phyloP scores from a whole-genome alignment of 2,329 filamentous ascomycete species.

The Aspergillaceae sp. region DNA sequence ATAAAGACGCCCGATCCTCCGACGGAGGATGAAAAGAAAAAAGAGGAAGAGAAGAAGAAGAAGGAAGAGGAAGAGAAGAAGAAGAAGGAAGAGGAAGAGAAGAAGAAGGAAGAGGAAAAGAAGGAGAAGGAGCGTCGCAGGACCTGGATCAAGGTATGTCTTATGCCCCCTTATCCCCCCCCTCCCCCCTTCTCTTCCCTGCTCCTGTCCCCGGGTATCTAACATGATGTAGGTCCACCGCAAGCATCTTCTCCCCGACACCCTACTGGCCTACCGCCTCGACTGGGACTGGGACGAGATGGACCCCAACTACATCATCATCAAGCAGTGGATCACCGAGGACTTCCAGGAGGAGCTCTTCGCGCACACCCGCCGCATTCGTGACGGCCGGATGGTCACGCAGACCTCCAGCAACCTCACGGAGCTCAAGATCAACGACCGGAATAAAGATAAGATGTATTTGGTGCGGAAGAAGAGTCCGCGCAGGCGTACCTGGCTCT shows the following conservation, averaged over 20 bases:
- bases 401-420: constrained; percentile 29
- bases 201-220: too few relatives aligned
- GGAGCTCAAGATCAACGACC: constrained; percentile 35
- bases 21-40: constrained; percentile 15
- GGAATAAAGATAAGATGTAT: constrained; percentile 37
- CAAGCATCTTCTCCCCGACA: constrained; percentile 39
- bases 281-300: constrained; percentile 43
- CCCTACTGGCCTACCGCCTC: constrained; percentile 37
- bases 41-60: constrained; percentile 24
- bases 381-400: constrained; percentile 43
- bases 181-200: not conserved
- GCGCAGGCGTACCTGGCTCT: constrained; percentile 25
- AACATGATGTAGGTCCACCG: constrained; percentile 32
- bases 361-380: constrained; percentile 58
- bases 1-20: constrained; percentile 25
- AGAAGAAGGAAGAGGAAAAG: constrained; percentile 30
- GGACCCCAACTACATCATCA: constrained; percentile 62
- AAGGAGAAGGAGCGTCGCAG: constrained; percentile 22
- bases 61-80: constrained; percentile 24
- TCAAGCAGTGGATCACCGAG: constrained; percentile 65
- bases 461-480: constrained; percentile 40
- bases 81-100: constrained; percentile 12
- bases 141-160: constrained; percentile 38
- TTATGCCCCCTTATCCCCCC: not conserved
- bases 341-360: constrained; percentile 64